Base-by-base conservation (phyloP, 768 basidiomycete species). In the Suillus occidentalis region DNA sequence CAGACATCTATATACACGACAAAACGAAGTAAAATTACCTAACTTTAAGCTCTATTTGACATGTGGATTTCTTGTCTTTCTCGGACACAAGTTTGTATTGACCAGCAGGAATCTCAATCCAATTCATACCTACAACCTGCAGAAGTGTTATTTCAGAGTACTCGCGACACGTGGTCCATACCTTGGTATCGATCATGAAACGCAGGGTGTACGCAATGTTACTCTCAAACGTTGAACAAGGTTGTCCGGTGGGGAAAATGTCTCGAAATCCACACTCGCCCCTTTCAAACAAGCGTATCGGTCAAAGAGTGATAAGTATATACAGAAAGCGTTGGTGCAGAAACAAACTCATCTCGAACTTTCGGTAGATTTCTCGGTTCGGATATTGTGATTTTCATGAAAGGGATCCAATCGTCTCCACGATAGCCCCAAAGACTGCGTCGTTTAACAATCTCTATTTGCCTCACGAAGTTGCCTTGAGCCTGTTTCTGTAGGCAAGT, bases 121-220 rank as follows among this genome's bases (percentile, higher is more conserved):
- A 99, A 73, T 98, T 99, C 97, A 99, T 99, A 10, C 97, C 97
- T 58, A 96, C 89, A 37, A 99, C 89, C 93, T 95, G 67, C 2
- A 28, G 61, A 65, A 13, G 22, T 3, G 57, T 65, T 40, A 69
- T 50, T 49, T 60, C 34, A 61, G 4, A 12, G 34, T 25, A 52
- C 34, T 55, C n/a, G 8, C 57, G 6, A 14, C 28, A 22, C 28
- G 37, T 8, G 42, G 10, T n/a, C 40, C 75, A 25, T 25, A 94
- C 96, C 83, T 95, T 89, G 6, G 93, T 91, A 72, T 99, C 97
- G 66, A 99, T 97, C 97, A 99, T 99, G 76, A 98, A 99, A 9
- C 97, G 87, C 60, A 99, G 80, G 4, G 85, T 88, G 72, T 94
- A 99, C 0, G 87, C 87, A 62, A 99, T 92, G 72, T 99, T 99